phyloP scores from a whole-genome alignment of 2,329 filamentous ascomycete genomes.

The Epichloe gansuensis region DNA sequence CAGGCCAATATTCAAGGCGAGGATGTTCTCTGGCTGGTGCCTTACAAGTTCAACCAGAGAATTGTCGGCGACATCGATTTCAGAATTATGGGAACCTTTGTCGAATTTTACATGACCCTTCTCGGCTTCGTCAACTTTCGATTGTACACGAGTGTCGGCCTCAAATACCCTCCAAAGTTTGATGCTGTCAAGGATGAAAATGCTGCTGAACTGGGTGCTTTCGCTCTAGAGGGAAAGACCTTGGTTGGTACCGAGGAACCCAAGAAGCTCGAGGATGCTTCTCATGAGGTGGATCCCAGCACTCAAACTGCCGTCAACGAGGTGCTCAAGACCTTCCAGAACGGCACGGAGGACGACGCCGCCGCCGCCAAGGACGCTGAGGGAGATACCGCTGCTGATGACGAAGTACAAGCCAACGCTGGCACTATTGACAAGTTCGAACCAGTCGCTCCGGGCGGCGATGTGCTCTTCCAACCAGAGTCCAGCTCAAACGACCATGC shows the following conservation, averaged over 20 bases:
- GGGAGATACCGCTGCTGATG: slow-evolving; percentile 28
- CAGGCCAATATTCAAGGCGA: slow-evolving; percentile 95
- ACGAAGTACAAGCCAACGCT: slow-evolving; percentile 18
- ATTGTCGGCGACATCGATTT: slow-evolving; percentile 93
- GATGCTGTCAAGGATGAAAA: slow-evolving; percentile 76
- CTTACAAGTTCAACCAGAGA: slow-evolving; percentile 94
- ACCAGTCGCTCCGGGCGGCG: slow-evolving; percentile 68
- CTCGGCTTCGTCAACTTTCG: slow-evolving; percentile 93
- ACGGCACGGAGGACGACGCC: slow-evolving; percentile 31
- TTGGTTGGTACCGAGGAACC: slow-evolving; percentile 41
- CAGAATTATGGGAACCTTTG: slow-evolving; percentile 97
- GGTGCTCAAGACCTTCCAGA: slow-evolving; percentile 54
- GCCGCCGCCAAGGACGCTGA: slow-evolving; percentile 18
- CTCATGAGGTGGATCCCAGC: slow-evolving; percentile 45
- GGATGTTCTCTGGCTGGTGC: slow-evolving; percentile 92
- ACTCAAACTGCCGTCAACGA: slow-evolving; percentile 56
- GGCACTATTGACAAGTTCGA: slow-evolving; percentile 84
- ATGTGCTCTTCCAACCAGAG: slow-evolving; percentile 70
- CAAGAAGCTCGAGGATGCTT: slow-evolving; percentile 33
- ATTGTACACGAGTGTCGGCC: slow-evolving; percentile 77
- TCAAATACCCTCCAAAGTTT: slow-evolving; percentile 94
- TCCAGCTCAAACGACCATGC: slow-evolving; percentile 52
- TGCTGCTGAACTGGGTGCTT: slow-evolving; percentile 80
- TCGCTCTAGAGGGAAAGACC: slow-evolving; percentile 69
- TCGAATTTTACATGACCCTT: slow-evolving; percentile 97